These are phyloP conservation scores for Sclerotinia minor DNA, from an alignment of 2,329 filamentous ascomycete genomes.

Conservation along the genomic window DNA sequence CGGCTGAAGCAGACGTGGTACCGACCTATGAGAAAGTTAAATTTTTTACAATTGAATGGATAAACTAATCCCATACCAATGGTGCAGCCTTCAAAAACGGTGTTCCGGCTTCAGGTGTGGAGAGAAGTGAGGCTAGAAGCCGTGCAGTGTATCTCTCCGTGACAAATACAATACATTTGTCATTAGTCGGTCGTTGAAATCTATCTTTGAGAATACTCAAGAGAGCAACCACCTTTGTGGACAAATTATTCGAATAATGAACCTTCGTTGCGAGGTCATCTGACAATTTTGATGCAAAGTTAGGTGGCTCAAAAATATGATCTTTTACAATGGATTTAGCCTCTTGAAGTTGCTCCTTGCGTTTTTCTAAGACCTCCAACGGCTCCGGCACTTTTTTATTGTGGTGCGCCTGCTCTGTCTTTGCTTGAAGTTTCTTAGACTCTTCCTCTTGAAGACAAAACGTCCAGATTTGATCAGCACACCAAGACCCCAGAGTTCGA, in stretches of 20 bases:
- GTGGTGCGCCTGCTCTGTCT: constrained; percentile 49
- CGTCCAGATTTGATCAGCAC: constrained; percentile 78
- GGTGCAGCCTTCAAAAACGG: constrained; percentile 60
- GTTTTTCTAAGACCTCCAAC: constrained; percentile 51
- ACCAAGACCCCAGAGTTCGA: constrained; percentile 76
- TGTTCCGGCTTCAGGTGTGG: constrained; percentile 54
- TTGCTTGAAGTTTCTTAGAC: constrained; percentile 59
- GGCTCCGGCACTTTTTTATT: constrained; percentile 34
- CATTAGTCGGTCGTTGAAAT: constrained; percentile 58
- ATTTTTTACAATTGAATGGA: neutral
- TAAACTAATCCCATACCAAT: constrained; percentile 54
- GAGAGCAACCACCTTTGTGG: constrained; percentile 70
- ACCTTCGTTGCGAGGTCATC: neutral
- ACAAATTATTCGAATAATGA: constrained; percentile 49
- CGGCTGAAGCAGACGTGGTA: constrained; percentile 50
- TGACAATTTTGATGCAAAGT: constrained; percentile 32
- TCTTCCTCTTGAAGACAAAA: constrained; percentile 66
- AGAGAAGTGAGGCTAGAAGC: constrained; percentile 68
- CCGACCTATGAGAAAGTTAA: constrained; percentile 44
- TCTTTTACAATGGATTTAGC: constrained; percentile 57
- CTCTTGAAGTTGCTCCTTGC: constrained; percentile 57
- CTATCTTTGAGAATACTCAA: constrained; percentile 59
- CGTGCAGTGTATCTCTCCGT: constrained; percentile 74
- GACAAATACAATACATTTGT: constrained; percentile 86
- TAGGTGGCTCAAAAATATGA: constrained; percentile 49